Evolutionary conservation across 1,284 basidiomycete species (phyloP), one percentile per base, ranked within the genome.

Genomic region (Melanopsichium pennsylvanicum): DNA sequence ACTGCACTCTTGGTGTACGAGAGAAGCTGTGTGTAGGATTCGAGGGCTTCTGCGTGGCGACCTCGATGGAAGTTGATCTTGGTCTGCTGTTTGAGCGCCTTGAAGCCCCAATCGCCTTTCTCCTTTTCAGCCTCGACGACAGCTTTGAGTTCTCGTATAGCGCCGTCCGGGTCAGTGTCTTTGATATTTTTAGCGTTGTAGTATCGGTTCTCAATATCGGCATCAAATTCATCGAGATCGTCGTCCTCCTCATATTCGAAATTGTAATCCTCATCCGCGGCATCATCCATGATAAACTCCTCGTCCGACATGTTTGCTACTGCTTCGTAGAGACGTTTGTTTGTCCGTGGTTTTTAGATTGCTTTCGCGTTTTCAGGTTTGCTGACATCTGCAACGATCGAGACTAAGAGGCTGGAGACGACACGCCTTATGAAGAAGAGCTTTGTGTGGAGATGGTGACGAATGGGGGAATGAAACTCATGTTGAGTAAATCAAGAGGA

Each of bases 141-240:
- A 18, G 86, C 86, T 46, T 87, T 85, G 81, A 97, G 93, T 49
- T 93, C 92, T 69, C 89, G 89, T 68, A 97, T 80, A 0, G 95
- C 94, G 38, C 87, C 90, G 75, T 94, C 90, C 13, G 93, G 89
- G 68, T 90, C 88, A 72, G 95, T 92, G 62, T 93, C 91, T 80
- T 97, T 97, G 82, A 93, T 89, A 34, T 92, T 88, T 82, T 98
- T 99, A 11, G 96, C 96, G 45, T 89, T 90, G 83, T 98, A 98
- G 84, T 99, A 99, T 86, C 93, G 88, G 80, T 99, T 99, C 85
- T 99, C 96, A 38, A 97, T 88, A 81, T 97, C 94, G n/a, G 89
- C 91, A 56, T 88, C 90, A 34, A 87, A 91, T 10, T 88, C 92
- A 26, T 71, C 68, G 25, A 71, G 66, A 22, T 85, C 85, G n/a